Conservation (phyloP, 306 rosid species). For the Potentilla sterilis region DNA sequence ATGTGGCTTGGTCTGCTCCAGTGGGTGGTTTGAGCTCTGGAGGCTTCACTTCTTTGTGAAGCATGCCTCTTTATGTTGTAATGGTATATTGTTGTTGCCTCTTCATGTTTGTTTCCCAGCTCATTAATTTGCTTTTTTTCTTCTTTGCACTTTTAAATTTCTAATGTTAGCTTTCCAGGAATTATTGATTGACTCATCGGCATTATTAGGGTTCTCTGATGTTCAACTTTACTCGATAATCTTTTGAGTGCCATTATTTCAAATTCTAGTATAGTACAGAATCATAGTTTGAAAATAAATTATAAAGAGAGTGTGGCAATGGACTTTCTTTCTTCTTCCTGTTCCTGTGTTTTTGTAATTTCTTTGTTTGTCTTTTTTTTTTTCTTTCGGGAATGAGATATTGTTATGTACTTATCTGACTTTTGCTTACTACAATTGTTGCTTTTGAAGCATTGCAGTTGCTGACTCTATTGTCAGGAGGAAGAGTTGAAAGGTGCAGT, state of each 20-base stretch:
- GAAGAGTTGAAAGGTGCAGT: slow-evolving; percentile 97
- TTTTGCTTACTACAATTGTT: not conserved
- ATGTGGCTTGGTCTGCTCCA: not conserved
- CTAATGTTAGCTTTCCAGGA: no score
- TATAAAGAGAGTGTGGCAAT: not conserved
- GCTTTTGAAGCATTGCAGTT: not conserved
- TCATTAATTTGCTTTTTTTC: not conserved
- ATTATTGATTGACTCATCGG: not conserved
- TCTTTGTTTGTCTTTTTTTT: not conserved
- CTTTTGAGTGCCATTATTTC: not conserved
- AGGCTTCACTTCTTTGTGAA: not conserved
- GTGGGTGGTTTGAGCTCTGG: not conserved
- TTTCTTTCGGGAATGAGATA: not conserved
- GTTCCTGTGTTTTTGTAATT: not conserved
- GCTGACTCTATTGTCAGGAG: slow-evolving; percentile 53
- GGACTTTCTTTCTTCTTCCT: not conserved
- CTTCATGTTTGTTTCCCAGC: not conserved
- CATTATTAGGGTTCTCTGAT: not conserved
- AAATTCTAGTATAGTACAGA: not conserved
- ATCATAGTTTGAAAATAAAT: not conserved
- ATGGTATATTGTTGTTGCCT: not conserved
- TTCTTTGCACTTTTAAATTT: not conserved
- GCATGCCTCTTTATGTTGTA: not conserved
- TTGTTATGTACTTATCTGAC: not conserved
- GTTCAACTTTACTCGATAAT: not conserved